Percentiles rank a stretch among this genome's conserved stretches.
Conservation (phyloP, 768 basidiomycete species). For the Suillus variegatus region DNA sequence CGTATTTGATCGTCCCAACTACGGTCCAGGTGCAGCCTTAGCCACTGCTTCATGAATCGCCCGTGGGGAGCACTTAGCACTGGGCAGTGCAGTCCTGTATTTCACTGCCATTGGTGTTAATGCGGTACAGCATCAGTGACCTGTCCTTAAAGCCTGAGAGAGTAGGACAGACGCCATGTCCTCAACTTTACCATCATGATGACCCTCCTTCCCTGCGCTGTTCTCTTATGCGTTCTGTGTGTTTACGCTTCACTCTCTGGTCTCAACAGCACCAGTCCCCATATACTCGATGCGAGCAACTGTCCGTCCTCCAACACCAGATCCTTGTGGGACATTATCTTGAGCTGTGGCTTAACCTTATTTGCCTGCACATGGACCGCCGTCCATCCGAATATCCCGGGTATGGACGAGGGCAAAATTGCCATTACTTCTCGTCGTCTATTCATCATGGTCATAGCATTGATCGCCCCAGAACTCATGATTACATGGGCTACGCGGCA, state of each 20-base stretch:
- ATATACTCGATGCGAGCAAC: background rate
- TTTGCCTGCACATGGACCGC: constrained; percentile 1
- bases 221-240: background rate
- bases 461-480: constrained; percentile 26
- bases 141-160: background rate
- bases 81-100: too few relatives aligned
- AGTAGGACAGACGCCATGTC: background rate
- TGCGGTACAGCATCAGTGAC: background rate
- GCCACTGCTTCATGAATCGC: too few relatives aligned
- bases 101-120: too few relatives aligned
- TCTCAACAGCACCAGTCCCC: background rate
- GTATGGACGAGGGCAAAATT: background rate
- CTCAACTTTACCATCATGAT: background rate
- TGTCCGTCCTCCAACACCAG: background rate
- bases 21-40: too few relatives aligned
- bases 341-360: background rate
- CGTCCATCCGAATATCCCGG: background rate
- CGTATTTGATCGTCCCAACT: too few relatives aligned
- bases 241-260: background rate
- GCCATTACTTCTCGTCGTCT: constrained; percentile 3
- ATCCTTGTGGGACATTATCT: background rate
- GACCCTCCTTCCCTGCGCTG: background rate
- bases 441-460: constrained; percentile 14
- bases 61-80: too few relatives aligned
- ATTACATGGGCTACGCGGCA: constrained; percentile 21